Conservation (phyloP, 345 rosid species). For the Kandelia obovata region DNA sequence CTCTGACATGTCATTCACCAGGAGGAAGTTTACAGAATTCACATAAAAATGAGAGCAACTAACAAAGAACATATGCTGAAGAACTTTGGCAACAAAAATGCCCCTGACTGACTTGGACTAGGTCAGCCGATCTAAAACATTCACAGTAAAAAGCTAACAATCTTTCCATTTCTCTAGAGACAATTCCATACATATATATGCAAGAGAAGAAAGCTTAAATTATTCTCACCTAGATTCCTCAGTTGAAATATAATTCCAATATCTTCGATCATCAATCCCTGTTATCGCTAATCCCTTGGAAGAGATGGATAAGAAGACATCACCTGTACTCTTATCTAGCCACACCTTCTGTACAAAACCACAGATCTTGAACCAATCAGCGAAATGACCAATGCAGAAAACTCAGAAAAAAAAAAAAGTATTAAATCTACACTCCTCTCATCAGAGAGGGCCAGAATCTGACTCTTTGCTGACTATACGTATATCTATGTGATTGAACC, state of each 20-base stretch:
- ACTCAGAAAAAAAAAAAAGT: background rate
- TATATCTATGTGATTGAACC: background rate
- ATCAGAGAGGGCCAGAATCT: background rate
- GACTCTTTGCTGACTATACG: background rate
- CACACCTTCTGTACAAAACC: conserved; percentile 63
- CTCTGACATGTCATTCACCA: conserved; percentile 1
- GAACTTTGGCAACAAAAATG: conserved; percentile 27
- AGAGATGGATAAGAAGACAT: conserved; percentile 61
- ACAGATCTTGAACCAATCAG: conserved; percentile 15
- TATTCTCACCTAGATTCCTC: conserved; percentile 81
- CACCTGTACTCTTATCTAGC: conserved; percentile 70
- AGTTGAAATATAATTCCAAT: conserved; percentile 75
- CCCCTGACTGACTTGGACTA: conserved; percentile 15
- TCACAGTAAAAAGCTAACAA: conserved; percentile 22
- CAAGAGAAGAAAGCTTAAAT: background rate
- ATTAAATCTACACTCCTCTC: background rate
- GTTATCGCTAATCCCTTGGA: conserved; percentile 69
- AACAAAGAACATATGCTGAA: conserved; percentile 22
- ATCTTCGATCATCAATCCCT: conserved; percentile 89
- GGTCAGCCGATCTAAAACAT: conserved; percentile 27
- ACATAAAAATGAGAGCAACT: background rate
- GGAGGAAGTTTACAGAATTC: background rate
- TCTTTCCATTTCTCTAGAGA: conserved; percentile 10
- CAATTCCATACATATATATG: background rate
- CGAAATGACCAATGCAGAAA: background rate